These are phyloP conservation scores for Trichoderma asperelloides DNA, from an alignment of 495 filamentous ascomycete genomes.

Conservation along the genomic window DNA sequence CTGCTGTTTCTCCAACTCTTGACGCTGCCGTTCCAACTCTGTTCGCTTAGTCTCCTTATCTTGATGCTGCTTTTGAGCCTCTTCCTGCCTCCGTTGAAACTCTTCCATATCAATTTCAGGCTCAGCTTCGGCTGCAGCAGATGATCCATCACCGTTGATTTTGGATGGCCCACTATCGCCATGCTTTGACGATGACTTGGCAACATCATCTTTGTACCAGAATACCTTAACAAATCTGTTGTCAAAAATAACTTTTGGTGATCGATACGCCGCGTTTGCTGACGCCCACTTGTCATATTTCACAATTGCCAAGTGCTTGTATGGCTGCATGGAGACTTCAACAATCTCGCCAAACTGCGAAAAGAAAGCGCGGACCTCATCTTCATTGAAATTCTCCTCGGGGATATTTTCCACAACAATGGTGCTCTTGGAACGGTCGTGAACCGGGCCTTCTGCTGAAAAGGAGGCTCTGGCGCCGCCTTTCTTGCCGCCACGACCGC, in stretches of 20 bases:
- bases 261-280: slow-evolving; percentile 76
- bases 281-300: slow-evolving; percentile 65
- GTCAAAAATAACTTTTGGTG: slow-evolving; percentile 91
- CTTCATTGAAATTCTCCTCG: slow-evolving; percentile 71
- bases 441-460: slow-evolving; percentile 64
- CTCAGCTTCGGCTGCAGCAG: slow-evolving; percentile 27
- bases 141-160: slow-evolving; percentile 15
- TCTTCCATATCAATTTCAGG: slow-evolving; percentile 67
- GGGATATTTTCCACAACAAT: slow-evolving; percentile 93
- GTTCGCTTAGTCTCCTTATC: slow-evolving; percentile 65
- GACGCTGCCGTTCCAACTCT: slow-evolving; percentile 61
- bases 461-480: slow-evolving; percentile 52
- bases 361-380: slow-evolving; percentile 72
- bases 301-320: slow-evolving; percentile 71
- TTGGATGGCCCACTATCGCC: slow-evolving; percentile 13
- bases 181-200: slow-evolving; percentile 11
- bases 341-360: slow-evolving; percentile 70
- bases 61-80: slow-evolving; percentile 70
- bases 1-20: slow-evolving; percentile 66
- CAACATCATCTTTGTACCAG: slow-evolving; percentile 62
- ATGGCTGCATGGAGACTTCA: slow-evolving; percentile 64
- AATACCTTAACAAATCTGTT: slow-evolving; percentile 98
- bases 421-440: slow-evolving; percentile 64
- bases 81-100: slow-evolving; percentile 64
- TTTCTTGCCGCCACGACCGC: slow-evolving; percentile 23